phyloP scores from a whole-genome alignment of 768 basidiomycete genomes.

The Panus rudis region DNA sequence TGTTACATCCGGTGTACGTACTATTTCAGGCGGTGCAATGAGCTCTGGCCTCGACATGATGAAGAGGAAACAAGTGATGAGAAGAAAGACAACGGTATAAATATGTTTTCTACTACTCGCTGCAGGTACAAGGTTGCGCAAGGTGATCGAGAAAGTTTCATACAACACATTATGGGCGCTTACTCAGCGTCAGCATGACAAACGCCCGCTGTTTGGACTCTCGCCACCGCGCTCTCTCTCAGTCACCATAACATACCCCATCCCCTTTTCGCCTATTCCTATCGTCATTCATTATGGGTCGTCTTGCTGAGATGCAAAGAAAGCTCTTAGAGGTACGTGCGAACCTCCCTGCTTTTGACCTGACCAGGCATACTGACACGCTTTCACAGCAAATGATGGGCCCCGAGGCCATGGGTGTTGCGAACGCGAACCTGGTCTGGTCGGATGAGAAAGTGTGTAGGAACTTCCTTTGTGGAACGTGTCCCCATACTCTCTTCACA shows the following conservation, averaged over 20 bases:
- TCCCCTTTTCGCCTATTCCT: neutral
- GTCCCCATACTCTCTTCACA: conserved; percentile 94
- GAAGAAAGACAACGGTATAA: too few relatives aligned
- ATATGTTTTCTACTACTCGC: too few relatives aligned
- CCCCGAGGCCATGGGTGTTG: conserved; percentile 98
- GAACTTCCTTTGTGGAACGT: conserved; percentile 98
- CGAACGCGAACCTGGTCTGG: conserved; percentile 88
- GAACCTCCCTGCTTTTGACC: too few relatives aligned
- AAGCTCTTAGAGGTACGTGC: conserved; percentile 68
- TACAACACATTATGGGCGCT: too few relatives aligned
- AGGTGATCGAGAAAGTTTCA: too few relatives aligned
- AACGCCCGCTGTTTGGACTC: neutral
- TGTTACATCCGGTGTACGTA: conserved; percentile 30
- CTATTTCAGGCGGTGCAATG: conserved; percentile 64
- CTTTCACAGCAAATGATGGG: conserved; percentile 95
- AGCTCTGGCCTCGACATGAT: conserved; percentile 58
- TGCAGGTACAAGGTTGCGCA: too few relatives aligned
- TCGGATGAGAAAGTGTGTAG: conserved; percentile 96
- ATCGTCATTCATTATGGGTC: conserved; percentile 62
- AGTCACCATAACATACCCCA: neutral
- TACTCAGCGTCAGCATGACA: too few relatives aligned
- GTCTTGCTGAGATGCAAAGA: conserved; percentile 95
- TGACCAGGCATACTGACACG: conserved; percentile 9
- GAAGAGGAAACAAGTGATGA: too few relatives aligned
- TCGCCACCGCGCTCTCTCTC: neutral